Evolutionary conservation across 345 rosid genomes (phyloP), one percentile per base, ranked within the genome.

Genomic region (Brassica carinata): DNA sequence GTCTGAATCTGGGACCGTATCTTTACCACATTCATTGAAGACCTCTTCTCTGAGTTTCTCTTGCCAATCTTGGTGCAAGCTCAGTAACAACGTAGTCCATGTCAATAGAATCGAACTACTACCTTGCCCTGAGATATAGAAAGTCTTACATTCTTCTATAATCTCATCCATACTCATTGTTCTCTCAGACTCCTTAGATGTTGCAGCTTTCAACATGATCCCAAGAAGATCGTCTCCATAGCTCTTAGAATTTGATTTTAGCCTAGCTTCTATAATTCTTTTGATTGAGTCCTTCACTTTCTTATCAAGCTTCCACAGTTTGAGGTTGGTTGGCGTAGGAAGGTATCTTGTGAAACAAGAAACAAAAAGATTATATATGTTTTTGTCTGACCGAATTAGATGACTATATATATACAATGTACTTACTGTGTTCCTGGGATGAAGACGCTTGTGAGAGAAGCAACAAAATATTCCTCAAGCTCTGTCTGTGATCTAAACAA

Each of bases 11-110:
- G 69, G 69, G 45, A n/a, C 9, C 3, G 69, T 23, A n/a, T 8
- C 2, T 5, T 65, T 33, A 33, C 69, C 69, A 8, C 69, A 65
- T 33, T 65, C 45, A 33, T 15, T 65, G 45, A 65, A 65, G n/a
- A 65, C 69, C 69, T 65, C 69, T 15, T 65, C 45, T 15, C 69
- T 65, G 5, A 65, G 69, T 8, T 65, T 65, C 69, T 65, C 69
- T 33, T 65, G 69, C 69, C 69, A 65, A 33, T 33, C 69, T 65
- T 15, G 69, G 7, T 65, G 69, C 27, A 65, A 65, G 69, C 69
- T 31, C 3, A 65, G 45, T 8, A 65, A 33, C 26, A 65, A 1
- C 7, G 45, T n/a, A 15, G 45, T 65, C 69, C 69, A 65, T 65
- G 69, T 65, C 69, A 65, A 65, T 15, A 33, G 45, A 33, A 31